phyloP scores from a whole-genome alignment of 2,329 filamentous ascomycete genomes.

The Helminthosporium solani region DNA sequence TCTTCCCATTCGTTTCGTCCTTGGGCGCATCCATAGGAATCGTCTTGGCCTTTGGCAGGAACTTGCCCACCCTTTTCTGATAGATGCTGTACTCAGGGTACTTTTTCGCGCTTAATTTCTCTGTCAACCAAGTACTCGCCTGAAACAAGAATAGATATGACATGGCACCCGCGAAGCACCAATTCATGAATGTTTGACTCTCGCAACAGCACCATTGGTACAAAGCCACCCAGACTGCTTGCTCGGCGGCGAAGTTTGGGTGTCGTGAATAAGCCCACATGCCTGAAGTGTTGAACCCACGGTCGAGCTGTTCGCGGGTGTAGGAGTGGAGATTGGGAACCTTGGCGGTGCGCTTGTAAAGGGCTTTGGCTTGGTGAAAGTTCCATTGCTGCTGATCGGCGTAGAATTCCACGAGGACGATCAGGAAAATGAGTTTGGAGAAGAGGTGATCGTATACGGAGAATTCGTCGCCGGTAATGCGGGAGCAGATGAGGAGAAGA shows the following conservation, averaged over 20 bases:
- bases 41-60: conserved; percentile 63
- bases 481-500: conserved; percentile 71
- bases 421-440: conserved; percentile 55
- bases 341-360: conserved; percentile 72
- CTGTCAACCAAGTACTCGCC: conserved; percentile 83
- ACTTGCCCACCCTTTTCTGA: conserved; percentile 77
- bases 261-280: conserved; percentile 88
- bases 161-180: conserved; percentile 70
- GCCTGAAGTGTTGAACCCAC: conserved; percentile 82
- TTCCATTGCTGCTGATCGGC: conserved; percentile 93
- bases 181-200: conserved; percentile 71
- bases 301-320: conserved; percentile 74
- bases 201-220: conserved; percentile 86
- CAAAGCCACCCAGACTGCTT: conserved; percentile 81
- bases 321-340: conserved; percentile 63
- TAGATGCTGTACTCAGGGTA: conserved; percentile 88
- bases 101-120: conserved; percentile 75
- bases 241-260: conserved; percentile 93
- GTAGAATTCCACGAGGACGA: conserved; percentile 70
- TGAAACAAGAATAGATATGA: conserved; percentile 81
- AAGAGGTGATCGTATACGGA: conserved; percentile 59
- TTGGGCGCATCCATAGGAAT: conserved; percentile 29
- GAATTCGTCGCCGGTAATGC: conserved; percentile 56
- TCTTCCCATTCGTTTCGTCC: conserved; percentile 8
- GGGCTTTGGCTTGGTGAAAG: conserved; percentile 77